These are phyloP conservation scores for Endogone sp. DNA, from an alignment of 192 early-diverging fungal species.

Conservation along the genomic window DNA sequence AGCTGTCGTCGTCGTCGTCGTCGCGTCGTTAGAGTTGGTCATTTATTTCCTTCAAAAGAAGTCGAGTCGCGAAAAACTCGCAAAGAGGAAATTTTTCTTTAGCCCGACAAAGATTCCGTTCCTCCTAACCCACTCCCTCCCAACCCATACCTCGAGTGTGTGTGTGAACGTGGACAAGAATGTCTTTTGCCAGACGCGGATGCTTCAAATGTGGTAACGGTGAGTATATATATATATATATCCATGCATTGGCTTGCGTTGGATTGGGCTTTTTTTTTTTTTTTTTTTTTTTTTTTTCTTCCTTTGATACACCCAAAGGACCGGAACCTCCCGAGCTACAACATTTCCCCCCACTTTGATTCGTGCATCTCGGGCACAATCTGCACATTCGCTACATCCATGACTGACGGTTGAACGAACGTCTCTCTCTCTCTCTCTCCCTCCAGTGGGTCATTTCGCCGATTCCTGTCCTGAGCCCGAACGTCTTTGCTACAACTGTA, in stretches of 20 bases:
- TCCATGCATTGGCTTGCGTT: no score
- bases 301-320: background rate
- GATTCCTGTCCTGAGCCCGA: constrained; percentile 44
- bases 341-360: background rate
- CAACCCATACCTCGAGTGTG: background rate
- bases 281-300: background rate
- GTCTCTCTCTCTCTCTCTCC: background rate
- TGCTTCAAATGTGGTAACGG: constrained; percentile 59
- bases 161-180: constrained; percentile 2
- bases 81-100: background rate
- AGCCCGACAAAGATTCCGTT: background rate
- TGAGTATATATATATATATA: constrained; percentile 10
- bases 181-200: constrained; percentile 40
- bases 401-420: no score
- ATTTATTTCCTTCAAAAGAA: no score
- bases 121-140: no score
- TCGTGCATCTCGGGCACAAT: background rate
- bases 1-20: background rate
- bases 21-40: background rate
- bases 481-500: constrained; percentile 56
- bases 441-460: constrained; percentile 48
- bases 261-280: no score
- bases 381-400: no score
- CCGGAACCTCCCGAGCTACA: background rate
- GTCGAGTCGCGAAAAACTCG: background rate